Conservation (phyloP, 805 yeast genomes). For the Ogataea haglerorum region DNA sequence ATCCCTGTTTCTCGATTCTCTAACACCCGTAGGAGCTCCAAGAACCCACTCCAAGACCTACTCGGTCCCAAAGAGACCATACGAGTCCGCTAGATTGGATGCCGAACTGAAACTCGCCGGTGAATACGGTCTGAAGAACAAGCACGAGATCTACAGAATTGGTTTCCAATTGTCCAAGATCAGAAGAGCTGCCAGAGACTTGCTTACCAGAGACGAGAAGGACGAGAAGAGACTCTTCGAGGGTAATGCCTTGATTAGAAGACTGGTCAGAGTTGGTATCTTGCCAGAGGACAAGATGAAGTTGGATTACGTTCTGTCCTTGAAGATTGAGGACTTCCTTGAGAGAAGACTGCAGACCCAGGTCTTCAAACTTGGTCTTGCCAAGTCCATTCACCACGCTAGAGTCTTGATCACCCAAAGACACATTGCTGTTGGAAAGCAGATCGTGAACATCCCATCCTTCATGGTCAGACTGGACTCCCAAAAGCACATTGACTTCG, state of each 20-base stretch:
- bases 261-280: slow-evolving; percentile 99
- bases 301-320: slow-evolving; percentile 99
- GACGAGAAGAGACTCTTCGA: slow-evolving; percentile 99
- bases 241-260: slow-evolving; percentile 99
- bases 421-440: slow-evolving; percentile 99
- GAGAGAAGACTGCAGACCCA: slow-evolving; percentile 99
- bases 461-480: slow-evolving; percentile 99
- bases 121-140: slow-evolving; percentile 99
- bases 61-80: slow-evolving; percentile 99
- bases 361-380: slow-evolving; percentile 99
- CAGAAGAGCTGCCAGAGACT: slow-evolving; percentile 99
- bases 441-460: slow-evolving; percentile 96
- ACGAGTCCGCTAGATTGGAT: slow-evolving; percentile 99
- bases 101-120: slow-evolving; percentile 99
- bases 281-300: slow-evolving; percentile 99
- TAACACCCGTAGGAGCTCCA: slow-evolving; percentile 76
- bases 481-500: slow-evolving; percentile 99
- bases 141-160: slow-evolving; percentile 99
- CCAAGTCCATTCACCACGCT: slow-evolving; percentile 99
- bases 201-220: slow-evolving; percentile 99
- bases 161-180: slow-evolving; percentile 98
- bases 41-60: slow-evolving; percentile 99
- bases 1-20: slow-evolving; percentile 8
- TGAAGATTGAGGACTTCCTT: slow-evolving; percentile 97
- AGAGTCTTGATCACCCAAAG: slow-evolving; percentile 98